A percentile compares a stretch with the other conserved stretches of the same genome.
Conservation (phyloP, 441 rosid genomes). For the Pelargonium australe region DNA sequence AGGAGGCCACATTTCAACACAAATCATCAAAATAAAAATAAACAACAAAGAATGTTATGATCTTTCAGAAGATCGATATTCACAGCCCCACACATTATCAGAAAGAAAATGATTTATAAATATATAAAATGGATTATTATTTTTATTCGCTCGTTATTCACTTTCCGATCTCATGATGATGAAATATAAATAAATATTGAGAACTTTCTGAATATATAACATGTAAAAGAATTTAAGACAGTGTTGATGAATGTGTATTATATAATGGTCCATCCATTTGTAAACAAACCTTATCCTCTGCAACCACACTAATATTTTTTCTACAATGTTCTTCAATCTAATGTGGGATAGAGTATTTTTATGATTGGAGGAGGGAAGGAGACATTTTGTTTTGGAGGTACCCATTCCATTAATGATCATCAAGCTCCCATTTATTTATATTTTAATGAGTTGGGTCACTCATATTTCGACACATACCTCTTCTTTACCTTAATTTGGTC, state of each 20-base stretch:
- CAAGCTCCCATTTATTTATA: not conserved
- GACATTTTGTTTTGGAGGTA: not conserved
- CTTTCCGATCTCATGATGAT: not conserved
- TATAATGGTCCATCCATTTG: not conserved
- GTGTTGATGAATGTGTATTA: not conserved
- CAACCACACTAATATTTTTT: not conserved
- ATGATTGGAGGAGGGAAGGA: not conserved
- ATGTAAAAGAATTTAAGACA: too few species aligned
- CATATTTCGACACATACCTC: not conserved
- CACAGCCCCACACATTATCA: not conserved
- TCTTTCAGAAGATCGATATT: not conserved
- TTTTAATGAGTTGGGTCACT: not conserved
- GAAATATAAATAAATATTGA: too few species aligned
- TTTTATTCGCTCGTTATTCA: not conserved
- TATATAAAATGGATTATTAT: not conserved
- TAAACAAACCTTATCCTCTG: not conserved
- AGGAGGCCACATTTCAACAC: too few species aligned
- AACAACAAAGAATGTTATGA: not conserved
- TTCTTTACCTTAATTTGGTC: slow-evolving; percentile 1
- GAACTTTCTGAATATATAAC: too few species aligned
- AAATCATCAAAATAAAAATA: not conserved
- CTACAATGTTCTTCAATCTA: not conserved
- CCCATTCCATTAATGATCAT: too few species aligned
- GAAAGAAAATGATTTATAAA: not conserved
- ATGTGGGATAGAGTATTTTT: not conserved